A percentile compares a stretch with the other conserved stretches of the same genome.
Evolutionary conservation across 2,329 filamentous ascomycete genomes (phyloP).

Genomic region (Diaporthe ilicicola): DNA sequence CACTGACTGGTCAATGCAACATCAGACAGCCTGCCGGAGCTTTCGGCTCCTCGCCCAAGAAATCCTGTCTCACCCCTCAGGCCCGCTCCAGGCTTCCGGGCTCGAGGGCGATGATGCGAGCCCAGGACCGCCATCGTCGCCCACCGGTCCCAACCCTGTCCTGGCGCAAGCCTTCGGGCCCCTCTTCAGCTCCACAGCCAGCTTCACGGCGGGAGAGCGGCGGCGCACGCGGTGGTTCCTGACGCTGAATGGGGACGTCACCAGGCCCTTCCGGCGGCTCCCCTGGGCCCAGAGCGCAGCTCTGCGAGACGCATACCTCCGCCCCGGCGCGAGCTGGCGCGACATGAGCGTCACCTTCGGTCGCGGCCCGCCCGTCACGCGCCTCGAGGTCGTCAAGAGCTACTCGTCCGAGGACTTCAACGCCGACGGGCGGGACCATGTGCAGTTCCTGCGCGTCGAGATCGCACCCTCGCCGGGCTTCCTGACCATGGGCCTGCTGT

Average conservation of each 20-base stretch:
- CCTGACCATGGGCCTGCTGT: constrained; percentile 23
- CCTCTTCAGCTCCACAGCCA: background rate
- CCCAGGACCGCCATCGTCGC: background rate
- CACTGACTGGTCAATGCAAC: background rate
- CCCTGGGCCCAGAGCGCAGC: background rate
- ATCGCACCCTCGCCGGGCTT: background rate
- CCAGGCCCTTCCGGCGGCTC: constrained; percentile 7
- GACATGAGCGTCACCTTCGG: background rate
- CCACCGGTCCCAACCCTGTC: background rate
- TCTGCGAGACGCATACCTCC: background rate
- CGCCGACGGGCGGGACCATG: constrained; percentile 2
- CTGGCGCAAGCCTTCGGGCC: background rate
- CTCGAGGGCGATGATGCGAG: background rate
- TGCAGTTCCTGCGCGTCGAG: background rate
- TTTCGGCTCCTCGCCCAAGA: background rate
- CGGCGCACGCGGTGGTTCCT: background rate
- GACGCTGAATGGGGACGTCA: background rate
- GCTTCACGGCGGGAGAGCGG: background rate
- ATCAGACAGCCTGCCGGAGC: background rate
- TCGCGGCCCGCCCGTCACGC: constrained; percentile 1
- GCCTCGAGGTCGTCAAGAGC: constrained; percentile 15
- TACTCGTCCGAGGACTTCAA: constrained; percentile 9
- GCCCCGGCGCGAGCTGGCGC: constrained; percentile 14
- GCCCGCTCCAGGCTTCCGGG: background rate
- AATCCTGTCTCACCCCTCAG: background rate